phyloP scores from a whole-genome alignment of 75 land plant species.

The Larix kaempferi region DNA sequence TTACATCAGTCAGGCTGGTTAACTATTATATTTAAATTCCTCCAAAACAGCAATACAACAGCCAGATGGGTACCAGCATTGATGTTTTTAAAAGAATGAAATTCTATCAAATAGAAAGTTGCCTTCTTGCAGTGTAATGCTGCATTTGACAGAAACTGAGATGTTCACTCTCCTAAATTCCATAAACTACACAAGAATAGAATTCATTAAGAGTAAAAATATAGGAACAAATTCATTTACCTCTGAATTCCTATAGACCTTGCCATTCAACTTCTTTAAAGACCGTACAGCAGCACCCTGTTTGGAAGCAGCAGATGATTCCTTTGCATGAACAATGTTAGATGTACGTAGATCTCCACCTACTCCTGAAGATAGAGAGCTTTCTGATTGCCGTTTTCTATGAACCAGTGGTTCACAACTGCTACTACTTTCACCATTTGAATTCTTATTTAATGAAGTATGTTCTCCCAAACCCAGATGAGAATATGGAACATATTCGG shows the following conservation, averaged over 20 bases:
- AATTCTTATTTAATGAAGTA: not conserved
- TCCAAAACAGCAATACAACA: not conserved
- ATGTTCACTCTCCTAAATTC: not conserved
- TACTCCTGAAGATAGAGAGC: not conserved
- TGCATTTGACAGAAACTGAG: not conserved
- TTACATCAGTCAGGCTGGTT: not conserved
- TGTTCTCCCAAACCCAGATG: constrained; percentile 21
- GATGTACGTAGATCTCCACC: not conserved
- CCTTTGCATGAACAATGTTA: not conserved
- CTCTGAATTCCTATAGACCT: not conserved
- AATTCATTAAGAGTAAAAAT: not conserved
- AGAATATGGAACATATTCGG: constrained; percentile 53
- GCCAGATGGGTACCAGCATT: not conserved
- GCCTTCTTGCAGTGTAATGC: not conserved
- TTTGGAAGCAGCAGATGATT: not conserved
- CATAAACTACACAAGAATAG: not conserved
- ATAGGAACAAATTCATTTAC: not conserved
- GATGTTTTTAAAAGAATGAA: not conserved
- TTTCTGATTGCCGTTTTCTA: not conserved
- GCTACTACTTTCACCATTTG: constrained; percentile 12
- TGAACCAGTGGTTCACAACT: constrained; percentile 5
- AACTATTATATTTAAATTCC: not conserved
- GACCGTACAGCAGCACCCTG: not conserved
- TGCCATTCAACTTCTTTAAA: constrained; percentile 5
- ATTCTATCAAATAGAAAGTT: too few relatives aligned